phyloP scores from a whole-genome alignment of 352 stramenopile species.

The Phytophthora pini region DNA sequence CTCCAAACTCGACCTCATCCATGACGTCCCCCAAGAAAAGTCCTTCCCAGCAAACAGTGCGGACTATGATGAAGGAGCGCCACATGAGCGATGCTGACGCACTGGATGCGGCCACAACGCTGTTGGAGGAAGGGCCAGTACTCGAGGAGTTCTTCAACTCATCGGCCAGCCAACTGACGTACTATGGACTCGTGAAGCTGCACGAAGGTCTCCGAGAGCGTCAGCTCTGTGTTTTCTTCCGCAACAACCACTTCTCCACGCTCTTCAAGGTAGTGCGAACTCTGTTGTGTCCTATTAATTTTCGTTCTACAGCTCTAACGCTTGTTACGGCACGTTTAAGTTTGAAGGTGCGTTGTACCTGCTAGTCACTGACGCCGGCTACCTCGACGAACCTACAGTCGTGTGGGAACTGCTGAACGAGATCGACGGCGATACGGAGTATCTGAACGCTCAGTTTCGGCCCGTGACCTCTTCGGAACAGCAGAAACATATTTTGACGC shows the following conservation, averaged over 20 bases:
- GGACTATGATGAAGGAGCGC: constrained; percentile 80
- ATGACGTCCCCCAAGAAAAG: constrained; percentile 55
- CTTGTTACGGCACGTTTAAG: constrained; percentile 37
- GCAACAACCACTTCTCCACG: constrained; percentile 99
- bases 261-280: constrained; percentile 90
- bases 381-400: constrained; percentile 92
- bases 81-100: constrained; percentile 77
- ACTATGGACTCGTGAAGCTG: constrained; percentile 93
- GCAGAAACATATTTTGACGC: constrained; percentile 71
- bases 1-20: constrained; percentile 26
- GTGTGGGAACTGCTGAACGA: constrained; percentile 96
- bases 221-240: constrained; percentile 97
- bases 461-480: constrained; percentile 69
- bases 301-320: no score
- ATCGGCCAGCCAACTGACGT: constrained; percentile 94
- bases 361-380: constrained; percentile 97
- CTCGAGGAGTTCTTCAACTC: constrained; percentile 92
- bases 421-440: constrained; percentile 86
- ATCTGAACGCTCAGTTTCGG: constrained; percentile 73
- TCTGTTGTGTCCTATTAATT: not conserved
- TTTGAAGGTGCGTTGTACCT: constrained; percentile 94
- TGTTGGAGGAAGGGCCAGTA: constrained; percentile 81
- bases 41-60: constrained; percentile 71
- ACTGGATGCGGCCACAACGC: constrained; percentile 53
- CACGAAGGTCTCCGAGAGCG: constrained; percentile 92